A percentile compares a stretch with the other conserved stretches of the same genome.
Conservation (phyloP, 495 filamentous ascomycete species). For the Neurospora sp. region DNA sequence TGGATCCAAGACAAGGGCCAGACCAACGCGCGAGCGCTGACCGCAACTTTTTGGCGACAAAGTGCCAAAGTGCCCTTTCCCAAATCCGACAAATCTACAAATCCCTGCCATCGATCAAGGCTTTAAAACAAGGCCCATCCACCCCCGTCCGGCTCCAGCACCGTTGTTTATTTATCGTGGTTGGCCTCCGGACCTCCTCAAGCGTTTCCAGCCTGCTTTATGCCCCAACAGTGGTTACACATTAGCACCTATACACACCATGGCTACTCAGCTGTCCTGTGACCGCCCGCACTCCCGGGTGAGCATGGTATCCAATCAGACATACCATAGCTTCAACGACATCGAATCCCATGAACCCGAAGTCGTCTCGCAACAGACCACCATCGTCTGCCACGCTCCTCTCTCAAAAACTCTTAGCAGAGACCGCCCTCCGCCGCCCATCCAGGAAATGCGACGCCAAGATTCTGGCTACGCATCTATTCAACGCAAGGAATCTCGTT, state of each 20-base stretch:
- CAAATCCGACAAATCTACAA: not conserved
- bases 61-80: not conserved
- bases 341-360: conserved; percentile 27
- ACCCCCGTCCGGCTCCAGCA: not conserved
- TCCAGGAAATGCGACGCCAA: conserved; percentile 33
- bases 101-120: not conserved
- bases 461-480: conserved; percentile 43
- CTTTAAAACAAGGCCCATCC: not conserved
- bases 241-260: conserved; percentile 9
- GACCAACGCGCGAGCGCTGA: not conserved
- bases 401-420: not conserved
- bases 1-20: not conserved
- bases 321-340: conserved; percentile 40
- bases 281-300: conserved; percentile 30
- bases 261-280: conserved; percentile 24
- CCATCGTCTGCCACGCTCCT: conserved; percentile 3
- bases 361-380: conserved; percentile 3
- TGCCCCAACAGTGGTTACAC: conserved; percentile 5
- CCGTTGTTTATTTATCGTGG: conserved; percentile 3
- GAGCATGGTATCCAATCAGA: conserved; percentile 34
- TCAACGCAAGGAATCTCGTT: conserved; percentile 16
- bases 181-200: not conserved
- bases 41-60: not conserved
- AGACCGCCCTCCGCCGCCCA: conserved; percentile 8
- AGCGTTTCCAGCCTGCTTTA: conserved; percentile 8